Evolutionary conservation across 2,329 filamentous ascomycete species (phyloP).

Genomic region (Botrytis galanthina): DNA sequence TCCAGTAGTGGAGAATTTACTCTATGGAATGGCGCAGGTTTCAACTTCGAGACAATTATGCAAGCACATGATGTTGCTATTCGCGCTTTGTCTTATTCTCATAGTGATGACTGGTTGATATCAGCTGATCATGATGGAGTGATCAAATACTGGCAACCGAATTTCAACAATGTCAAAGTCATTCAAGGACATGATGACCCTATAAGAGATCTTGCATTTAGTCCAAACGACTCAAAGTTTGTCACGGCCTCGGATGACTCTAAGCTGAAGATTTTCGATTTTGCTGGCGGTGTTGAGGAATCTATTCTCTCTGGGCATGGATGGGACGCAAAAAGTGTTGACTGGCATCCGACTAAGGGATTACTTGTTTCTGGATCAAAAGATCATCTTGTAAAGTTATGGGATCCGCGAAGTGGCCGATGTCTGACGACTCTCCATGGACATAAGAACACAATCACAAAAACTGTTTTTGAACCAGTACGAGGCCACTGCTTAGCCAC

Average conservation of each 20-base stretch:
- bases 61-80: conserved; percentile 92
- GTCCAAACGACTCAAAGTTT: conserved; percentile 92
- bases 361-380: conserved; percentile 94
- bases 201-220: conserved; percentile 87
- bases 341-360: conserved; percentile 96
- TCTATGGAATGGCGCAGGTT: conserved; percentile 96
- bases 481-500: conserved; percentile 85
- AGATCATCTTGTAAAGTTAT: conserved; percentile 94
- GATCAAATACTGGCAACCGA: conserved; percentile 98
- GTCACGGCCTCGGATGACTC: conserved; percentile 95
- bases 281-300: conserved; percentile 81
- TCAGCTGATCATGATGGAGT: conserved; percentile 93
- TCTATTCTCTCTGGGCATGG: conserved; percentile 86
- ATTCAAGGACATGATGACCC: conserved; percentile 88
- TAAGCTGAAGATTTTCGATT: conserved; percentile 93
- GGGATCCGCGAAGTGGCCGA: conserved; percentile 90
- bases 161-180: conserved; percentile 97
- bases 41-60: conserved; percentile 99
- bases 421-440: conserved; percentile 93
- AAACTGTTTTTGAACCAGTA: conserved; percentile 83
- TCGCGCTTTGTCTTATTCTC: conserved; percentile 80
- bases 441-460: conserved; percentile 96
- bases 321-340: conserved; percentile 95
- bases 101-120: conserved; percentile 95
- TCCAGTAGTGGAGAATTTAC: conserved; percentile 98